Conservation (phyloP, 352 stramenopile species). For the Sclerospora graminicola region DNA sequence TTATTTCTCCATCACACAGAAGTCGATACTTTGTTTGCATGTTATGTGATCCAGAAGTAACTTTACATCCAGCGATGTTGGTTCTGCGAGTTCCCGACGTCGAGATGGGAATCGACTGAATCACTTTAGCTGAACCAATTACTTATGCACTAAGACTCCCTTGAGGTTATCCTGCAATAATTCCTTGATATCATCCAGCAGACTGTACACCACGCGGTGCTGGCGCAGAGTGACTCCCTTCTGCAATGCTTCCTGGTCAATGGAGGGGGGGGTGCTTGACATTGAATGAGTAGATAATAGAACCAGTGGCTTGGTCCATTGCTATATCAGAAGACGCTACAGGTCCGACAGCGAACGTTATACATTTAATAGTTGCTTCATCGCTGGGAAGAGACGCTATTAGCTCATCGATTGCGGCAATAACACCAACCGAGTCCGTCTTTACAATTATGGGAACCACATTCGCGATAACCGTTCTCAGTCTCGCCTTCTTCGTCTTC, state of each 20-base stretch:
- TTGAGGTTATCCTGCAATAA: conserved; percentile 60
- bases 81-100: conserved; percentile 75
- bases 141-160: conserved; percentile 52
- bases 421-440: conserved; percentile 95
- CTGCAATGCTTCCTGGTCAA: conserved; percentile 72
- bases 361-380: conserved; percentile 71
- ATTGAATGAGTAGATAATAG: conserved; percentile 87
- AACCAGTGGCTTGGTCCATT: conserved; percentile 69
- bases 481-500: conserved; percentile 44
- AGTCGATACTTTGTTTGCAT: conserved; percentile 77
- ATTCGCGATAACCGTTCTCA: conserved; percentile 51
- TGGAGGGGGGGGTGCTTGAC: conserved; percentile 57
- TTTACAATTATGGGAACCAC: conserved; percentile 97
- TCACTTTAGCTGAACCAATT: conserved; percentile 62
- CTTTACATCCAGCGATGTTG: conserved; percentile 93
- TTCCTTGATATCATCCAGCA: conserved; percentile 84
- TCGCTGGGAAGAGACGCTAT: conserved; percentile 60
- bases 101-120: conserved; percentile 82
- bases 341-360: conserved; percentile 69
- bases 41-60: conserved; percentile 90
- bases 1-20: conserved; percentile 86
- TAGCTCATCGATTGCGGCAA: conserved; percentile 88
- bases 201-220: conserved; percentile 82
- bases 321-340: conserved; percentile 79
- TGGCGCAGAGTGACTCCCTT: conserved; percentile 61